Base-by-base conservation (phyloP, 1,139 yeast genomes). In the Tardiomyces digboiensis region DNA sequence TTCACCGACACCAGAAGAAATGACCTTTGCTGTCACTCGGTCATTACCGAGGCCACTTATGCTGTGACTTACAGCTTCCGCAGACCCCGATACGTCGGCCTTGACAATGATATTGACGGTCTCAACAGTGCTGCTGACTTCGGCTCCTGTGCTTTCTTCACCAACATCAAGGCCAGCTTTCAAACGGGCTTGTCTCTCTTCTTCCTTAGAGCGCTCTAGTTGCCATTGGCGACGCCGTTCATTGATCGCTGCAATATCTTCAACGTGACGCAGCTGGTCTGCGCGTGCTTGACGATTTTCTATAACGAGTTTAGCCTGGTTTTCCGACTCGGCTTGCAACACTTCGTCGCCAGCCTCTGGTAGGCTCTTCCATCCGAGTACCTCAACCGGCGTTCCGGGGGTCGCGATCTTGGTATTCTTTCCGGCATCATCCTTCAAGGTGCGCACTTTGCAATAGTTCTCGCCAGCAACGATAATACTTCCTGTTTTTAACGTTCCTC, bases 271-370 rank as follows among this genome's bases (percentile, higher is more conserved):
- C 42, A 80, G 72, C 54, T 76, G 76, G 50, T 76, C 77, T 16
- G 66, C 65, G 48, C 87, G 66, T 16, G 76, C 67, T 7, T 70
- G 61, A 52, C 97, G 72, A 56, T 82, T 82, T 8, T 73, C 73
- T 16, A 81, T 72, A 6, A 83, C 95, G 53, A 78, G 79, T 55
- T 86, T 89, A 12, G 95, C 96, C 38, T 71, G 62, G 23, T 75
- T 71, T 59, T 89, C 97, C 52, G 68, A 75, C 47, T 75, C 74
- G 7, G 94, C 95, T 58, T 87, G 83, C 7, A 91, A 61, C 1
- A 85, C 79, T 52, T 78, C 79, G 51, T 88, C 96, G 2, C 99
- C 99, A 19, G 95, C 93, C 43, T 78, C 85, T 0, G 98, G 98
- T 40, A 88, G 66, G 37, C 81, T 91, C 58, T 85, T 88, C 98